These are phyloP conservation scores for Clavispora phyllophila DNA, from an alignment of 805 yeast genomes.

Conservation along the genomic window DNA sequence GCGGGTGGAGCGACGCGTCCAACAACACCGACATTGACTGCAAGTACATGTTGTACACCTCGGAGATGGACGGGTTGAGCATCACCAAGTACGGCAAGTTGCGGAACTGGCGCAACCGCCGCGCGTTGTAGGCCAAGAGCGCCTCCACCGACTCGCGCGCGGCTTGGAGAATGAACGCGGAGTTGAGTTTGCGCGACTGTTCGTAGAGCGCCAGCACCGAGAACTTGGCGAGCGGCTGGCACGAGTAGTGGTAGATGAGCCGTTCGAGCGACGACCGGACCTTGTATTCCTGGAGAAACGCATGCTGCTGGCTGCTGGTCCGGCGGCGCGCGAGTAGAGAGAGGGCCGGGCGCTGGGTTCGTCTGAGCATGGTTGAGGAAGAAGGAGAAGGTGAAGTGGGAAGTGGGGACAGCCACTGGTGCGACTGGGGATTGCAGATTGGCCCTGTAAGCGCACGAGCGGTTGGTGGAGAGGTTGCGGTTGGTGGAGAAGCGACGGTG, in stretches of 20 bases:
- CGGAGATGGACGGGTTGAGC: slow-evolving; percentile 80
- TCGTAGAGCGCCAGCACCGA: slow-evolving; percentile 46
- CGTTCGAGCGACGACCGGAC: slow-evolving; percentile 55
- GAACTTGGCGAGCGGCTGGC: slow-evolving; percentile 47
- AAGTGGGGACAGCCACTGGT: no score
- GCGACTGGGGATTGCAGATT: no score
- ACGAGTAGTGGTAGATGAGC: slow-evolving; percentile 53
- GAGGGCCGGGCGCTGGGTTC: background rate
- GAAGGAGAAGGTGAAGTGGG: background rate
- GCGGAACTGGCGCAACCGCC: slow-evolving; percentile 65
- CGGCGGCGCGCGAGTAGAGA: background rate
- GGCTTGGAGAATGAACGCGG: slow-evolving; percentile 31
- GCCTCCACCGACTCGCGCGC: slow-evolving; percentile 56
- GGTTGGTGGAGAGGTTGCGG: no score
- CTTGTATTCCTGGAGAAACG: slow-evolving; percentile 50
- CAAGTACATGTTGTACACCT: slow-evolving; percentile 68
- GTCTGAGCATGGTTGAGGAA: background rate
- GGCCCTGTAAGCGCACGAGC: no score
- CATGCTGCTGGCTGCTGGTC: slow-evolving; percentile 18
- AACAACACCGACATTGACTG: slow-evolving; percentile 49
- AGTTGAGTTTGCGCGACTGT: slow-evolving; percentile 36
- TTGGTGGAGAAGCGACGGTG: no score
- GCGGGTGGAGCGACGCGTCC: slow-evolving; percentile 31
- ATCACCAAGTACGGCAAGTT: slow-evolving; percentile 78
- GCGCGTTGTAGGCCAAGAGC: slow-evolving; percentile 59